Percentiles rank a stretch among this genome's conserved stretches.
Evolutionary conservation across 495 filamentous ascomycete genomes (phyloP).

Genomic region (Aspergillus sclerotioniger): DNA sequence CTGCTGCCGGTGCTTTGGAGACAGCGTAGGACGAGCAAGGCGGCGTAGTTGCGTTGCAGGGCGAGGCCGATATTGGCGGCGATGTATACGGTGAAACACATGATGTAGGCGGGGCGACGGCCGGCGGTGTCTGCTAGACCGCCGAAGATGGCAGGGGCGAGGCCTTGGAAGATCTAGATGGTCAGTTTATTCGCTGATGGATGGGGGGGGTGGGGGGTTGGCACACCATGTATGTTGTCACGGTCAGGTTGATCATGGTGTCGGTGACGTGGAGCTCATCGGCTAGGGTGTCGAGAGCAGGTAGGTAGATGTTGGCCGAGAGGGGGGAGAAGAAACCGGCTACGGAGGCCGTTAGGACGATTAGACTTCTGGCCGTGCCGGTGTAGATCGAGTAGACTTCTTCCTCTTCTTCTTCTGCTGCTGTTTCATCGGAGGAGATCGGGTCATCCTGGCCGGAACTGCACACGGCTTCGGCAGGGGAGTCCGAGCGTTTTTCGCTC

Average conservation of each 20-base stretch:
- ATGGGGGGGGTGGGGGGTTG: neutral
- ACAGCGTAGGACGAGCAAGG: constrained; percentile 37
- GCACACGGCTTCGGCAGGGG: too few species aligned
- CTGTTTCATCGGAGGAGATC: neutral
- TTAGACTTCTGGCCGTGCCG: neutral
- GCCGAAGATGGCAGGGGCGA: constrained; percentile 43
- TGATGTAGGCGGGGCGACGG: constrained; percentile 38
- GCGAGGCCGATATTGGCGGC: constrained; percentile 40
- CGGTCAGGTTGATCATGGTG: neutral
- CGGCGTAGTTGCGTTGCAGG: constrained; percentile 37
- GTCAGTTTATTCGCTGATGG: constrained; percentile 7
- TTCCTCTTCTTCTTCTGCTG: neutral
- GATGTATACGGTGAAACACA: constrained; percentile 39
- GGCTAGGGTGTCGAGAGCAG: neutral
- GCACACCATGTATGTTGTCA: constrained; percentile 1
- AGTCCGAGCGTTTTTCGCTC: too few species aligned
- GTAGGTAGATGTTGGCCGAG: constrained; percentile 7
- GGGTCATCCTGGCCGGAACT: too few species aligned
- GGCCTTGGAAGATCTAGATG: constrained; percentile 41
- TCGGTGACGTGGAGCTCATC: neutral
- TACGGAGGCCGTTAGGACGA: neutral
- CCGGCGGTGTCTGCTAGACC: constrained; percentile 40
- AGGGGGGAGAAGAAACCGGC: constrained; percentile 3
- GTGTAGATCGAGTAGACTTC: constrained; percentile 2
- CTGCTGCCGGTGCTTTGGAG: constrained; percentile 41